Percentiles rank a stretch among this genome's conserved stretches.
These are phyloP conservation scores for Phytomonas francai DNA, from an alignment of 208 protist genomes.

Conservation along the genomic window DNA sequence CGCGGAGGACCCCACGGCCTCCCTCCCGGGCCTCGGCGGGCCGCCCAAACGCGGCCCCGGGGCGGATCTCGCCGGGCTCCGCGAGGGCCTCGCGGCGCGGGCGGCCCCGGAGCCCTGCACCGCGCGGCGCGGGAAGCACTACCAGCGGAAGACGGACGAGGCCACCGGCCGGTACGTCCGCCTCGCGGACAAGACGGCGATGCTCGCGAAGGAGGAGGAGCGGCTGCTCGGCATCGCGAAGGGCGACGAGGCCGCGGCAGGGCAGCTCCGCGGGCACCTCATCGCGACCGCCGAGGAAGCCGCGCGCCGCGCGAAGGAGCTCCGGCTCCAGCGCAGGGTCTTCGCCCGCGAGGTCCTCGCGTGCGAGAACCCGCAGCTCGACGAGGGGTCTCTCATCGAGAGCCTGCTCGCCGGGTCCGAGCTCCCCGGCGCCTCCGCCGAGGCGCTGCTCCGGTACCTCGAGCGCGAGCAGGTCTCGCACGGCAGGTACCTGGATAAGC, in stretches of 20 bases:
- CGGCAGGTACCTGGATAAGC: constrained; percentile 80
- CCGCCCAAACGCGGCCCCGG: too few species aligned
- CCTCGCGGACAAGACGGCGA: constrained; percentile 63
- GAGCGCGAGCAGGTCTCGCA: constrained; percentile 54
- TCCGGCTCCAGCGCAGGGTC: constrained; percentile 61
- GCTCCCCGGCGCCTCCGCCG: constrained; percentile 32
- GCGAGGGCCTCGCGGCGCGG: neutral
- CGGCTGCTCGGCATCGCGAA: constrained; percentile 42
- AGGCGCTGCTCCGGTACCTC: constrained; percentile 86
- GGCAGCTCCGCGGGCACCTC: constrained; percentile 52
- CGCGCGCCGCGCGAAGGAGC: constrained; percentile 46
- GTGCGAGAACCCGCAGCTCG: neutral
- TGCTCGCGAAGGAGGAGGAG: constrained; percentile 51
- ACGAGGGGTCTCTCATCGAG: constrained; percentile 1
- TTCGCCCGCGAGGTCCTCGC: constrained; percentile 66
- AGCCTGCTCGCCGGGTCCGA: constrained; percentile 9
- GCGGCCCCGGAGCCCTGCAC: neutral
- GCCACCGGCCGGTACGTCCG: constrained; percentile 33
- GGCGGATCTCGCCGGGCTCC: neutral
- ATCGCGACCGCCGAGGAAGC: constrained; percentile 75
- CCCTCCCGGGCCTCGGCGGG: too few species aligned
- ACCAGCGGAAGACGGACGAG: constrained; percentile 39
- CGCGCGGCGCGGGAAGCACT: constrained; percentile 33
- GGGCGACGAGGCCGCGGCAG: constrained; percentile 30
- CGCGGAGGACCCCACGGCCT: too few species aligned